A percentile compares a stretch with the other conserved stretches of the same genome.
Conservation (phyloP, 805 yeast species). For the Sugiyamaella mastotermitis region DNA sequence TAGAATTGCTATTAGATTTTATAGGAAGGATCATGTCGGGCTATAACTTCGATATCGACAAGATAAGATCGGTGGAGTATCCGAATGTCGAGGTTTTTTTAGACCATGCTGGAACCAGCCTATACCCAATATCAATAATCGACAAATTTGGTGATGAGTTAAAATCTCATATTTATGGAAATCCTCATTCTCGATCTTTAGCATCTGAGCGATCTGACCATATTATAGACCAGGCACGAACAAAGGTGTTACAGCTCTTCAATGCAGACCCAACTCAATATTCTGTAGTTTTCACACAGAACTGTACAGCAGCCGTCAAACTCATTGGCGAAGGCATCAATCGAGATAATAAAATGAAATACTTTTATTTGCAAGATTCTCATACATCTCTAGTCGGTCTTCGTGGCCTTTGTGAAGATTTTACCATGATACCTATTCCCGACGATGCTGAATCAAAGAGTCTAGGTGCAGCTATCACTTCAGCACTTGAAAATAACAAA, state of each 20-base stretch:
- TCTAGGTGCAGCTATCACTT: conserved; percentile 1
- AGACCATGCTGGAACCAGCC: conserved; percentile 42
- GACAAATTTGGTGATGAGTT: conserved; percentile 24
- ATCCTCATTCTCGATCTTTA: conserved; percentile 39
- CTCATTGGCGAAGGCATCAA: conserved; percentile 30
- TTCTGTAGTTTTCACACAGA: conserved; percentile 37
- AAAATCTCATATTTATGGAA: conserved; percentile 27
- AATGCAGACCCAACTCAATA: conserved; percentile 32
- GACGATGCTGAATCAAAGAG: too few species aligned
- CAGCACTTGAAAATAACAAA: neutral
- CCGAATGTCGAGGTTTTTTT: too few species aligned
- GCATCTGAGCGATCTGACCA: conserved; percentile 28
- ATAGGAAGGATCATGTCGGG: too few species aligned
- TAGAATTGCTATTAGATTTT: too few species aligned
- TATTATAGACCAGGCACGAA: conserved; percentile 27
- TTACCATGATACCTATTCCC: too few species aligned
- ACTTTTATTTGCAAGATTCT: conserved; percentile 30
- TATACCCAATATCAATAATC: conserved; percentile 30
- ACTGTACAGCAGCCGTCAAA: conserved; percentile 38
- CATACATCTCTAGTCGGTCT: conserved; percentile 42
- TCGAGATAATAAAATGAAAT: conserved; percentile 21
- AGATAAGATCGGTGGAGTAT: too few species aligned
- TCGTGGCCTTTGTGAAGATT: too few species aligned
- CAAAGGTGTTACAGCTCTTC: conserved; percentile 29
- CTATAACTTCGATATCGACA: too few species aligned